phyloP scores from a whole-genome alignment of 805 yeast species.

The Kluyveromyces siamensis region DNA sequence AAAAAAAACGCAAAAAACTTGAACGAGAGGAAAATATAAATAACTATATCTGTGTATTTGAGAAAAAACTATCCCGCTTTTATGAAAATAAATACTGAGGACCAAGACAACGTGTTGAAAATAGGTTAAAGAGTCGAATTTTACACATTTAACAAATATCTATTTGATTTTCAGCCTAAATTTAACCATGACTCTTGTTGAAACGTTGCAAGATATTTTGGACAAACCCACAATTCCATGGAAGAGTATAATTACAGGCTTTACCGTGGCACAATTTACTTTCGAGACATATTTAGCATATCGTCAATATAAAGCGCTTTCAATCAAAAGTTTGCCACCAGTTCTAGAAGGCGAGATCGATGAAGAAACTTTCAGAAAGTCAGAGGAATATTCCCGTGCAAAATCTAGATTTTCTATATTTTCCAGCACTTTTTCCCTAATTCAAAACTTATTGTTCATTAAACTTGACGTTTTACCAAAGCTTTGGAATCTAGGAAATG shows the following conservation, averaged over 20 bases:
- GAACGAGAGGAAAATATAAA: too few relatives aligned
- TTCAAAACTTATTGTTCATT: constrained; percentile 50
- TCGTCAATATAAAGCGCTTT: constrained; percentile 67
- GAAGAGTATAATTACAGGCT: constrained; percentile 67
- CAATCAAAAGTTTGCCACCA: constrained; percentile 49
- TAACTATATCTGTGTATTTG: too few relatives aligned
- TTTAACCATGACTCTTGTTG: constrained; percentile 11
- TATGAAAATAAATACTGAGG: too few relatives aligned
- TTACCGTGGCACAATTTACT: constrained; percentile 62
- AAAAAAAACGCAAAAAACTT: too few relatives aligned
- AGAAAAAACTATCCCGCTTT: too few relatives aligned
- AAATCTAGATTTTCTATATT: constrained; percentile 64
- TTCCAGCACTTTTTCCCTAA: constrained; percentile 39
- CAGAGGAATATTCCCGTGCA: constrained; percentile 72
- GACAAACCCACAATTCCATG: constrained; percentile 70
- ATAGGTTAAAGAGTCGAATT: too few relatives aligned
- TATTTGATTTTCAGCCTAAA: background rate
- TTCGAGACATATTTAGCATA: constrained; percentile 67
- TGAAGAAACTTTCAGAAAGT: constrained; percentile 62
- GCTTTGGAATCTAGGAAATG: constrained; percentile 46
- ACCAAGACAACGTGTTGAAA: too few relatives aligned
- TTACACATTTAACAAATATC: too few relatives aligned
- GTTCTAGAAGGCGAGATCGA: constrained; percentile 61
- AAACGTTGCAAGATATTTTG: constrained; percentile 38
- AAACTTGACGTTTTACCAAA: constrained; percentile 56